Conservation (phyloP, 2,329 filamentous ascomycete species). For the Sclerotinia spermophila region DNA sequence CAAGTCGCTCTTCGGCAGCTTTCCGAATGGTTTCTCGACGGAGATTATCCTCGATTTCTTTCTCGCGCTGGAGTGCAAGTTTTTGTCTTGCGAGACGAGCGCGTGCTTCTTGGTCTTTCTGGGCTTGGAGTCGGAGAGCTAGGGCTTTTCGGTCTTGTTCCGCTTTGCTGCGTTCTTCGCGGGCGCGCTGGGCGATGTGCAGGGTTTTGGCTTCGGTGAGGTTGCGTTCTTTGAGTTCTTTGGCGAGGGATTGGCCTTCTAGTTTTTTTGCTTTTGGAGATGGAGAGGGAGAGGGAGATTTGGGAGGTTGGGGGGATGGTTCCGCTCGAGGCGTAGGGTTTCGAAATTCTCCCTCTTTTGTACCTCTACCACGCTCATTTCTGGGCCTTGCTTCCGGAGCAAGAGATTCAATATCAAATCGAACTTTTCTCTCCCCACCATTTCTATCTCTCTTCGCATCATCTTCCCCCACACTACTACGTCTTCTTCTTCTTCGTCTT, state of each 20-base stretch:
- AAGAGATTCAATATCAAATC: not conserved
- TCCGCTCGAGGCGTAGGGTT: not conserved
- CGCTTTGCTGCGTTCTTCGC: not conserved
- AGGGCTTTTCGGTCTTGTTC: not conserved
- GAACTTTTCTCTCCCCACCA: not conserved
- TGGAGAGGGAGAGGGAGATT: not conserved
- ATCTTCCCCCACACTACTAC: not conserved
- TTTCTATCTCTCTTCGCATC: not conserved
- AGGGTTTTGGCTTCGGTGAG: not conserved
- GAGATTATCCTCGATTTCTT: not conserved
- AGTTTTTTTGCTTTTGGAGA: too few species aligned
- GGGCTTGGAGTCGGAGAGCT: not conserved
- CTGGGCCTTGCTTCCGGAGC: too few species aligned
- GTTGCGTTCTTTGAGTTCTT: not conserved
- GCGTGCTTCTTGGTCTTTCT: not conserved
- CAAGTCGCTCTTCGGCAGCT: not conserved
- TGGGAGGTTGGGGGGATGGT: not conserved
- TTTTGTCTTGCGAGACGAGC: not conserved
- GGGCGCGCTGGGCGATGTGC: not conserved
- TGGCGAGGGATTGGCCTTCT: not conserved
- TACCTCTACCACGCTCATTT: too few species aligned
- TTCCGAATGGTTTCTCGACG: not conserved
- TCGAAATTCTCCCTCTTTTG: not conserved
- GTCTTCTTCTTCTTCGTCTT: not conserved
- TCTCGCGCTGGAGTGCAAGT: not conserved